Base-by-base conservation (phyloP, 2,329 filamentous ascomycete genomes). In the Samsoniella hepiali region DNA sequence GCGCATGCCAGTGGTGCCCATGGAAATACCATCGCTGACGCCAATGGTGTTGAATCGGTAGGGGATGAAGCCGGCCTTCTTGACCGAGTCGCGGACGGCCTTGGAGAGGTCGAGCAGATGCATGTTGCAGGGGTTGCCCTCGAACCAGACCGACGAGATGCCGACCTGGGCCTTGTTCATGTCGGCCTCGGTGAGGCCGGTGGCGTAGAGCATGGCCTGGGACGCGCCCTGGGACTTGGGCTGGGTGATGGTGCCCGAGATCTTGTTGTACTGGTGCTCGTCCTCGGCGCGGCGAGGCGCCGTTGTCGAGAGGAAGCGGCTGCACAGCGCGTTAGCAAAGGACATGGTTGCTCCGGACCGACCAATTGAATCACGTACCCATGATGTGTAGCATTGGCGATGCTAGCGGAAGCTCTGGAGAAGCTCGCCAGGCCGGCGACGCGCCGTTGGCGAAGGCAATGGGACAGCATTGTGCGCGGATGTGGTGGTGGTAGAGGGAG, bases 41-140 rank as follows among this genome's bases (percentile, higher is more conserved):
- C 95, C 95, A 72, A 99, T 91, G 65, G 96, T 99, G 83, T 99
- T 99, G 86, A 99, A 99, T 76, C 97, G 93, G 83, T 96, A 96
- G 67, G 93, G 92, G 65, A 96, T 84, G 66, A 99, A 83, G 29
- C 92, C 91, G 36, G 93, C 91, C 71, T 89, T 78, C 63, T 77
- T 77, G 47, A 87, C 83, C 15, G 83, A 86, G 69, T 85, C 76
- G 72, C 79, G 81, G 68, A 97, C 90, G 67, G 89, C 81, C 75
- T 89, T 83, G 74, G 91, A 96, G 65, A 99, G 86, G 72, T 96
- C 91, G 77, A 99, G 84, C 66, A 99, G 82, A 78, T 99, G 95
- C 94, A 97, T 99, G 81, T 99, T 99, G 83, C 95, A 99, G 32
- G 95, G 95, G 80, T 99, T 99, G 64, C 95, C 95, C 70, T 92